These are phyloP conservation scores for Ceratocystis alfenasii DNA, from an alignment of 2,329 filamentous ascomycete genomes.

Conservation along the genomic window DNA sequence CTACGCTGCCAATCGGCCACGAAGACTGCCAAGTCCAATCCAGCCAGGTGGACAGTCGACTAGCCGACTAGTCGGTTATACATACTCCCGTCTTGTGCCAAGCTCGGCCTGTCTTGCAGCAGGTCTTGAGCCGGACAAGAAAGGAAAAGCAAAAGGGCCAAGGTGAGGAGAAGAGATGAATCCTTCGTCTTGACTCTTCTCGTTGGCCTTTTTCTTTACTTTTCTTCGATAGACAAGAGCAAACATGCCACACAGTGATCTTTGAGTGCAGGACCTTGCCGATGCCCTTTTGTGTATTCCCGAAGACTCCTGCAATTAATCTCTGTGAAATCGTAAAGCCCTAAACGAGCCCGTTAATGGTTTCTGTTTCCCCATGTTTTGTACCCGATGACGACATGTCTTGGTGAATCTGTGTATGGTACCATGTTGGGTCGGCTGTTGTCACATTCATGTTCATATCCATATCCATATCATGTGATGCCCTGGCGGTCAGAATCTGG, in stretches of 20 bases:
- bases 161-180: neutral
- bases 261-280: slow-evolving; percentile 23
- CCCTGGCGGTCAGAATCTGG: too few relatives aligned
- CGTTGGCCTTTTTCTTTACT: neutral
- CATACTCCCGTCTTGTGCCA: slow-evolving; percentile 19
- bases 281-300: slow-evolving; percentile 5
- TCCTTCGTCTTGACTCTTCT: neutral
- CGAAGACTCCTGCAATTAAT: slow-evolving; percentile 22
- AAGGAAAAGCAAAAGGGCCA: neutral
- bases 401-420: neutral
- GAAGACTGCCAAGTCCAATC: too few relatives aligned
- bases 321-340: slow-evolving; percentile 20
- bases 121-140: slow-evolving; percentile 21
- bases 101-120: slow-evolving; percentile 17
- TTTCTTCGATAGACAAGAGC: slow-evolving; percentile 19
- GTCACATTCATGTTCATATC: neutral
- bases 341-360: too few relatives aligned
- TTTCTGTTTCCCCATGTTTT: too few relatives aligned
- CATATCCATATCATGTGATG: too few relatives aligned
- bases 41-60: too few relatives aligned
- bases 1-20: too few relatives aligned
- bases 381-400: neutral
- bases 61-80: too few relatives aligned
- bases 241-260: slow-evolving; percentile 20
- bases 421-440: neutral